Percentiles rank a stretch among this genome's conserved stretches.
These are phyloP conservation scores for Ceratocystis ficicola DNA, from an alignment of 2,329 filamentous ascomycete species.

Conservation along the genomic window DNA sequence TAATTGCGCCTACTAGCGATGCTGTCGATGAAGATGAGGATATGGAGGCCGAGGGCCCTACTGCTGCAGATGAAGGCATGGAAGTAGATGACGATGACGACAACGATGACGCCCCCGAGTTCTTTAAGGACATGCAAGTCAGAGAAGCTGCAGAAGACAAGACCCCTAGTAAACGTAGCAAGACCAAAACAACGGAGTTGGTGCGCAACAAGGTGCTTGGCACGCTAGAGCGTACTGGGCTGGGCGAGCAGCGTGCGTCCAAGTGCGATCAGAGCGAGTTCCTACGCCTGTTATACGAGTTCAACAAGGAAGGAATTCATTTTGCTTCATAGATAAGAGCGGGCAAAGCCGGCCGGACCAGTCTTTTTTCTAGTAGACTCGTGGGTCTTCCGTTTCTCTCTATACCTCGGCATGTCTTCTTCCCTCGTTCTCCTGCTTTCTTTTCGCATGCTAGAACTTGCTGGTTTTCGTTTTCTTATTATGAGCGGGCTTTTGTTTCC, in stretches of 20 bases:
- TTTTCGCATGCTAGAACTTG: neutral
- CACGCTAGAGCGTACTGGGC: constrained; percentile 67
- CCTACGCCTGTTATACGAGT: constrained; percentile 63
- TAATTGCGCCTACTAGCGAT: constrained; percentile 31
- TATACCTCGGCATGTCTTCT: neutral
- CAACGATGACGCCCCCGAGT: constrained; percentile 64
- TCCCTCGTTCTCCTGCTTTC: neutral
- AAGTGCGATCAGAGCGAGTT: constrained; percentile 93
- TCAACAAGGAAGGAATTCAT: constrained; percentile 87
- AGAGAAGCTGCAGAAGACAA: constrained; percentile 33
- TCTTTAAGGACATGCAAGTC: constrained; percentile 58
- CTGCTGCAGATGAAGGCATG: constrained; percentile 29
- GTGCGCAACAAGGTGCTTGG: constrained; percentile 79
- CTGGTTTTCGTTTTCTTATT: constrained; percentile 2
- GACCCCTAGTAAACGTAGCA: constrained; percentile 59
- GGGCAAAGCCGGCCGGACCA: neutral
- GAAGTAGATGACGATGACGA: constrained; percentile 42
- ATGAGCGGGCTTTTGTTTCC: constrained; percentile 1
- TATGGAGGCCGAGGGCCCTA: neutral
- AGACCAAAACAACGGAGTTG: constrained; percentile 66
- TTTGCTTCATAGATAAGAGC: constrained; percentile 40
- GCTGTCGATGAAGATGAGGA: constrained; percentile 32
- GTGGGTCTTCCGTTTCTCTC: neutral
- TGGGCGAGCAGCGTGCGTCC: constrained; percentile 69
- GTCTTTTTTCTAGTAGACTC: neutral